Evolutionary conservation across 1,284 basidiomycete genomes (phyloP), one percentile per base, ranked within the genome.

Genomic region (Bjerkandera adusta): DNA sequence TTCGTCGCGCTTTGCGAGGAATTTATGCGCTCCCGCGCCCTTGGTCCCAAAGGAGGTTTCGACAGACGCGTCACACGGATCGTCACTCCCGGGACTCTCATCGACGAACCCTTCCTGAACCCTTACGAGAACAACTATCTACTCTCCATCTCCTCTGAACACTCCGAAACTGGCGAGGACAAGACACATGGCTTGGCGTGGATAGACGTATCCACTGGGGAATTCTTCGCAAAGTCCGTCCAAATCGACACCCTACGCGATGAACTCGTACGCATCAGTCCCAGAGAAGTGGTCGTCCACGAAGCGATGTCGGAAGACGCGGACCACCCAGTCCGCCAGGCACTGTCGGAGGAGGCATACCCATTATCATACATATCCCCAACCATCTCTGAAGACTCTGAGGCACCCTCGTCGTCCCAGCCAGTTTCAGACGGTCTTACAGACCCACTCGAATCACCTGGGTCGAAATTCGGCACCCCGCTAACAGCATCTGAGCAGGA

Each of bases 141-240:
- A 27, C 77, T 97, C 20, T 79, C 92, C 6, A 71, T 95, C 35
- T 69, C 72, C n/a, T 29, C 66, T 4, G 49, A 45, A 39, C 5
- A 53, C 10, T 5, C 41, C n/a, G 20, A 45, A 24, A 8, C 27
- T 8, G 10, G 13, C 12, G 22, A 24, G n/a, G 26, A 18, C 16
- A 26, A 45, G 15, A n/a, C 32, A 8, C 16, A 46, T 10, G 89
- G 87, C 3, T 68, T 97, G 25, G 92, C 93, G 2, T 97, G 93
- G 85, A 92, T 92, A 22, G 95, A 97, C 62, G 81, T 95, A n/a
- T 94, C 93, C 4, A 97, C 94, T 0, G 93, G 94, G 50, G 91
- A 95, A 59, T 92, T 95, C 65, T 94, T 89, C 65, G 85, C 88
- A 1, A 89, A 89, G 57, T 64, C 66, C 3, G 73, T 79, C 1